Conservation (phyloP, 352 stramenopile species). For the Globisporangium camurandrum region DNA sequence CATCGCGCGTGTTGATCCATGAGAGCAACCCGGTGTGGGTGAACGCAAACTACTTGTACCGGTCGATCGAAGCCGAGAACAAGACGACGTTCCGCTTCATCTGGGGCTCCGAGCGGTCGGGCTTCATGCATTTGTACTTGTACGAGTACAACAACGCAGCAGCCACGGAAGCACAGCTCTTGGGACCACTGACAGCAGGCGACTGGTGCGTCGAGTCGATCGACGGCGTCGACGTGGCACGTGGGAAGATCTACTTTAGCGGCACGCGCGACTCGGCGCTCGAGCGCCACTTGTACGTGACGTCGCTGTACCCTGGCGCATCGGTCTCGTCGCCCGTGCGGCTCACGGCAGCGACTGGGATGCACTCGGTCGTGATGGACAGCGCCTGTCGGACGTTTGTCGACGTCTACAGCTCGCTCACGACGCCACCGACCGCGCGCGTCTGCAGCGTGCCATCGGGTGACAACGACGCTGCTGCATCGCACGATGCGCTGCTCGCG, state of each 20-base stretch:
- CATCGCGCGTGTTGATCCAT: slow-evolving; percentile 67
- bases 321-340: slow-evolving; percentile 43
- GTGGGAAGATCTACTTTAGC: slow-evolving; percentile 85
- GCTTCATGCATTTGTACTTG: slow-evolving; percentile 95
- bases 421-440: slow-evolving; percentile 48
- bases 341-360: slow-evolving; percentile 73
- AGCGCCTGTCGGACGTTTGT: slow-evolving; percentile 69
- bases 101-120: slow-evolving; percentile 90
- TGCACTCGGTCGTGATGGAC: slow-evolving; percentile 91
- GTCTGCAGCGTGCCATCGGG: slow-evolving; percentile 45
- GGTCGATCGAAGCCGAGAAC: slow-evolving; percentile 70
- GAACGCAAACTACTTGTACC: slow-evolving; percentile 93
- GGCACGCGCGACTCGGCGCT: slow-evolving; percentile 82
- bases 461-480: slow-evolving; percentile 25
- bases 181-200: slow-evolving; percentile 60
- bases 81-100: slow-evolving; percentile 91
- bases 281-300: slow-evolving; percentile 90
- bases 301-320: slow-evolving; percentile 40
- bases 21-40: slow-evolving; percentile 91
- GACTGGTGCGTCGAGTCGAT: slow-evolving; percentile 78
- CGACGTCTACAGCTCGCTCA: slow-evolving; percentile 77
- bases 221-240: slow-evolving; percentile 68
- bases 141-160: slow-evolving; percentile 82
- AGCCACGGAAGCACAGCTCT: slow-evolving; percentile 23
- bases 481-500: slow-evolving; percentile 27